Evolutionary conservation across 805 yeast species (phyloP).

Genomic region (Spathaspora sp.): DNA sequence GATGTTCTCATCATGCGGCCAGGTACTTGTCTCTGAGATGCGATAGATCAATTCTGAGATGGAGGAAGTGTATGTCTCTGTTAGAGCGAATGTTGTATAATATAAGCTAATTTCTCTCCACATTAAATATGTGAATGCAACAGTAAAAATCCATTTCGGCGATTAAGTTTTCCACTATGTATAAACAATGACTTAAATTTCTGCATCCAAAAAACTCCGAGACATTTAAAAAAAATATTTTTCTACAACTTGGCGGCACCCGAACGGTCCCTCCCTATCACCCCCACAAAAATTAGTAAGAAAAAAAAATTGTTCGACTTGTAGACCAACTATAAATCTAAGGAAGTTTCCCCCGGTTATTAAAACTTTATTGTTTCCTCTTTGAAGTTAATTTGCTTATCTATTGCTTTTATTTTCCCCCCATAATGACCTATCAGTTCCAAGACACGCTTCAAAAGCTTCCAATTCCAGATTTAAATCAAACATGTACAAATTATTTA

Average conservation of each 20-base stretch:
- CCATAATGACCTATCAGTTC: constrained; percentile 47
- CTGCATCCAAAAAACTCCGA: neutral
- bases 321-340: neutral
- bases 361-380: neutral
- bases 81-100: too few relatives aligned
- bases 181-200: neutral
- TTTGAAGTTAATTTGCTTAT: neutral
- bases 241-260: neutral
- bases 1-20: too few relatives aligned
- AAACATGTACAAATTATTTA: constrained; percentile 65
- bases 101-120: too few relatives aligned
- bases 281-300: neutral
- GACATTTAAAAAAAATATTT: neutral
- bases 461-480: constrained; percentile 75
- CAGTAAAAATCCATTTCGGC: neutral
- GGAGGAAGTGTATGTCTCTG: too few relatives aligned
- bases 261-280: too few relatives aligned
- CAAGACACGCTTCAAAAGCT: constrained; percentile 60
- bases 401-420: neutral
- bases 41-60: too few relatives aligned
- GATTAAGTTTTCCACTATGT: neutral
- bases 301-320: too few relatives aligned
- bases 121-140: neutral
- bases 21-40: too few relatives aligned
- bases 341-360: neutral